Evolutionary conservation across 768 basidiomycete genomes (phyloP).

Genomic region (Sporobolomyces roseus): DNA sequence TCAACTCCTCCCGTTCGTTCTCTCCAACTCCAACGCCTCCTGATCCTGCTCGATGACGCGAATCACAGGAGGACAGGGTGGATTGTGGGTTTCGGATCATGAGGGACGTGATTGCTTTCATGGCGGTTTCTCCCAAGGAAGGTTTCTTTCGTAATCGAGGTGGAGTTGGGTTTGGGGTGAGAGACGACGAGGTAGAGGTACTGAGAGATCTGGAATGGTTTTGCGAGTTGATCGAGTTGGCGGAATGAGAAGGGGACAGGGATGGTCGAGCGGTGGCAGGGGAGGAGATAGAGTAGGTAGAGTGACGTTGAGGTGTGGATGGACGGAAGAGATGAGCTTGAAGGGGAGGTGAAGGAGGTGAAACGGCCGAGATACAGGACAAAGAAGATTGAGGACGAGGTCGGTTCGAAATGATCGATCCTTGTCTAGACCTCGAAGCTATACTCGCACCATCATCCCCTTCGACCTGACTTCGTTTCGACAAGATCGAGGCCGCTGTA

Average conservation of each 20-base stretch:
- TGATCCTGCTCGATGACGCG: neutral
- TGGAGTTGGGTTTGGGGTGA: neutral
- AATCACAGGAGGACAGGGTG: no score
- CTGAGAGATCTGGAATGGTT: neutral
- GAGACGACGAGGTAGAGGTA: neutral
- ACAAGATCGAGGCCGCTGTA: no score
- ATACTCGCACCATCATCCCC: no score
- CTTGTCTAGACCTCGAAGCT: no score
- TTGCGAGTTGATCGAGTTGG: no score
- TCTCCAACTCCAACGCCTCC: neutral
- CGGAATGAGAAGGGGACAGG: neutral
- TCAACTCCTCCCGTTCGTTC: conserved; percentile 13
- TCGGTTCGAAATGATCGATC: no score
- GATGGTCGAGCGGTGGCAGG: neutral
- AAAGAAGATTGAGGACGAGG: no score
- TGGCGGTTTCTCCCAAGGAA: neutral
- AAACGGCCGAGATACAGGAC: no score
- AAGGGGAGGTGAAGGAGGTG: no score
- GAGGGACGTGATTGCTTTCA: no score
- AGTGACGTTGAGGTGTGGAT: neutral
- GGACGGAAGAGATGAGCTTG: neutral
- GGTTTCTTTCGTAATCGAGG: neutral
- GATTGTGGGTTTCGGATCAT: no score
- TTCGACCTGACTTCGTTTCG: no score
- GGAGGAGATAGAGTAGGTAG: neutral